Evolutionary conservation across 441 rosid species (phyloP).

Genomic region (Hura crepitans): DNA sequence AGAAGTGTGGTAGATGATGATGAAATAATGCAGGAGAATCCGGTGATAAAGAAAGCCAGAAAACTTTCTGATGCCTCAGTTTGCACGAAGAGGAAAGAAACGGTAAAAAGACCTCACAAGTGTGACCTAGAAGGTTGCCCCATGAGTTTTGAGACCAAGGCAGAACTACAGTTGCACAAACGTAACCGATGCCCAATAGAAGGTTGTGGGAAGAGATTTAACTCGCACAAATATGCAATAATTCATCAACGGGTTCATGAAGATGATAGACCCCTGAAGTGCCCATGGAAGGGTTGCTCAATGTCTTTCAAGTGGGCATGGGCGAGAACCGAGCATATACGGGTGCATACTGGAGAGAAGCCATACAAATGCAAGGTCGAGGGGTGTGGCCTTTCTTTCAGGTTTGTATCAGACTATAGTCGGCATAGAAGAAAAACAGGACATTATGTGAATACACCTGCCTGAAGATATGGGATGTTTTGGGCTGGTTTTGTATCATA

Average conservation of each 20-base stretch:
- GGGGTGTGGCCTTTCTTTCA: conserved; percentile 77
- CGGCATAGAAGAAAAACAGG: conserved; percentile 88
- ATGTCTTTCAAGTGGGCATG: conserved; percentile 98
- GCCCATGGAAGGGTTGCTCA: conserved; percentile 85
- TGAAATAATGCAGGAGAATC: conserved; percentile 32
- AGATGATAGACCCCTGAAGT: conserved; percentile 77
- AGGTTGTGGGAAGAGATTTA: conserved; percentile 81
- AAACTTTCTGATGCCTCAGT: conserved; percentile 31
- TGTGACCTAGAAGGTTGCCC: conserved; percentile 82
- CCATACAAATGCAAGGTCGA: conserved; percentile 82
- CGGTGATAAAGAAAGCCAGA: conserved; percentile 36
- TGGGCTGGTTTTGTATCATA: conserved; percentile 22
- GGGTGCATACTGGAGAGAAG: conserved; percentile 91
- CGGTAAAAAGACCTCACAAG: conserved; percentile 36
- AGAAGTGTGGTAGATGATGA: conserved; percentile 25
- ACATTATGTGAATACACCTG: conserved; percentile 49
- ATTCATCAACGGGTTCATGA: conserved; percentile 90
- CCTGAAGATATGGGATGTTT: conserved; percentile 24
- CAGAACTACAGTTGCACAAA: conserved; percentile 61
- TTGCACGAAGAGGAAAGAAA: conserved; percentile 33
- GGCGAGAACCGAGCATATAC: conserved; percentile 97
- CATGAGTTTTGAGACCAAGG: conserved; percentile 76
- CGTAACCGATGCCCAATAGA: conserved; percentile 70
- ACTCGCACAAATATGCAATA: conserved; percentile 73
- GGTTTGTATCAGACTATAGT: conserved; percentile 93